A percentile compares a stretch with the other conserved stretches of the same genome.
Evolutionary conservation across 495 filamentous ascomycete species (phyloP).

Genomic region (Durotheca rogersii): DNA sequence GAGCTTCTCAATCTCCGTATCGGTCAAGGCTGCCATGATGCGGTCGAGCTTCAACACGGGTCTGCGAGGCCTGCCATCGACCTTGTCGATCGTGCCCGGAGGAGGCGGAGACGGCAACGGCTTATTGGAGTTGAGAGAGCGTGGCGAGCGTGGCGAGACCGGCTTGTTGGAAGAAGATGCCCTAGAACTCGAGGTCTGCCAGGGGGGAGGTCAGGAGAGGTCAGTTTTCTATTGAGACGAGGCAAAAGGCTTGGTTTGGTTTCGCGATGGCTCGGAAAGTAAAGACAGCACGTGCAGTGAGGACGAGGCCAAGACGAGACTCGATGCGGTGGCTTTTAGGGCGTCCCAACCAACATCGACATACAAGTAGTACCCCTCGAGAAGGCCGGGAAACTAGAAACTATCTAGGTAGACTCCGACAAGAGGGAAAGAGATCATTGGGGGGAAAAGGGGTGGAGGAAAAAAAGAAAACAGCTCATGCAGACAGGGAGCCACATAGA

Average conservation of each 20-base stretch:
- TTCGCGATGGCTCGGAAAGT: background rate
- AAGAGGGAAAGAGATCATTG: constrained; percentile 11
- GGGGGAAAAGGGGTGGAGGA: constrained; percentile 1
- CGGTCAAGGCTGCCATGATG: constrained; percentile 59
- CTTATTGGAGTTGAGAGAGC: constrained; percentile 47
- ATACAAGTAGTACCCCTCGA: no score
- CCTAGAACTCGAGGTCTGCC: constrained; percentile 25
- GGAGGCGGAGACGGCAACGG: constrained; percentile 54
- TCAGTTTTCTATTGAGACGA: constrained; percentile 1
- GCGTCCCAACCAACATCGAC: no score
- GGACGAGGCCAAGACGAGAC: background rate
- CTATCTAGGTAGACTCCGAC: background rate
- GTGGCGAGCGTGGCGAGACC: constrained; percentile 39
- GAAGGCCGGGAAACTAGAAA: background rate
- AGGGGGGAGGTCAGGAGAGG: constrained; percentile 3
- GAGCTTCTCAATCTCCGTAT: constrained; percentile 64
- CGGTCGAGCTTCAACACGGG: constrained; percentile 50
- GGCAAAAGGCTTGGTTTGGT: no score
- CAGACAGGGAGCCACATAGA: constrained; percentile 21
- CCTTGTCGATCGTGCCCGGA: constrained; percentile 45
- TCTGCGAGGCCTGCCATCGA: constrained; percentile 39
- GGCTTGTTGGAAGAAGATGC: constrained; percentile 34
- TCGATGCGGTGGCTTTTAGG: no score
- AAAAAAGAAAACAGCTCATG: constrained; percentile 30
- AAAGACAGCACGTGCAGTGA: background rate